Evolutionary conservation across 2,329 filamentous ascomycete species (phyloP), one percentile per base, ranked within the genome.

Genomic region (Fusarium praegraminearum): DNA sequence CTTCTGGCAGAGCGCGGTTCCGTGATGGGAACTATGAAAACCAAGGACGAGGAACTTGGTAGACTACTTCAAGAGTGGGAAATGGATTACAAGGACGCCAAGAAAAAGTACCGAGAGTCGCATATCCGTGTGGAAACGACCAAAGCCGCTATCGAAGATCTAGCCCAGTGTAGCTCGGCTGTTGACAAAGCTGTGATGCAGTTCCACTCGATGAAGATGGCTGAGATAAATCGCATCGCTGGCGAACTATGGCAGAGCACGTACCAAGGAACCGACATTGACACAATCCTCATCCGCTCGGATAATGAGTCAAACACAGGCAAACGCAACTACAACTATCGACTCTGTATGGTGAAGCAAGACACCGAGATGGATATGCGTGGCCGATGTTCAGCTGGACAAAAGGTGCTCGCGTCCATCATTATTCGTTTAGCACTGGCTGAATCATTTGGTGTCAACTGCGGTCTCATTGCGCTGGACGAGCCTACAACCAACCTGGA

Each of bases 311-410:
- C 87, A 47, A 85, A 85, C 41, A 80, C 89, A 59, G 90, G 89
- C 54, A 94, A 93, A 75, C 90, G 93, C 75, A 92, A 86, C 67
- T 98, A 98, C 86, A 98, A 99, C 81, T 99, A 99, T 84, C 93
- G 96, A 47, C 91, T 99, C 8, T 94, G 93, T 80, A 99, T 99
- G 96, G 90, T 97, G 73, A 99, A 99, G 83, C 91, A 95, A 78
- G 94, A 97, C 76, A 93, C 92, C 1, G 96, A 99, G 80, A 97
- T 99, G 94, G 96, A 99, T 82, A 99, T 99, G 96, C 93, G 96
- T 67, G 97, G 96, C 2, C 93, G 96, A 57, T 99, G 96, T 85
- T 97, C 93, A 72, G 96, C 96, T 2, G 96, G 96, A 5, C 96
- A 99, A 79, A 98, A 97, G 81, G 95, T 99, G 30, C 88, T 99